Evolutionary conservation across 2,329 filamentous ascomycete species (phyloP).

Genomic region (Huntiella abstrusa): DNA sequence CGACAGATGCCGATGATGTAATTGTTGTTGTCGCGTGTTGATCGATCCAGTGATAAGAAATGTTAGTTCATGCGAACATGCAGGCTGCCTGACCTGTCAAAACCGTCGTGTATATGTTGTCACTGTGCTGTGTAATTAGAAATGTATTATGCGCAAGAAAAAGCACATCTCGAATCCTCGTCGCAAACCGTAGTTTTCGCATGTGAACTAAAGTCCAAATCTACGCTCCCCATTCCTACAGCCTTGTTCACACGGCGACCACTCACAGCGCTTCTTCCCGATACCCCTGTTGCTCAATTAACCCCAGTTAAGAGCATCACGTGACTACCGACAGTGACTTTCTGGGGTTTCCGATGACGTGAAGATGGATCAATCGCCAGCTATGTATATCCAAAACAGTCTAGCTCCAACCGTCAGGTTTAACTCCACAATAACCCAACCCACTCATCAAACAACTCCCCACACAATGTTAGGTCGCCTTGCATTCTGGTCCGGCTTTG

Average conservation of each 20-base stretch:
- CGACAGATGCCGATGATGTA: background rate
- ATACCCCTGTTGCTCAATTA: background rate
- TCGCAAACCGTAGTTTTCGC: background rate
- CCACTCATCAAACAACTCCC: background rate
- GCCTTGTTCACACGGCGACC: constrained; percentile 5
- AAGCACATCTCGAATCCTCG: constrained; percentile 1
- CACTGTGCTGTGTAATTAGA: too few relatives aligned
- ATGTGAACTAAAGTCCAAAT: too few relatives aligned
- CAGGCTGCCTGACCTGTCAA: background rate
- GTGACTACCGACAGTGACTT: too few relatives aligned
- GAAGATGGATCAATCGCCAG: too few relatives aligned
- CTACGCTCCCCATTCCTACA: background rate
- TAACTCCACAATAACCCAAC: background rate
- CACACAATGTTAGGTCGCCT: constrained; percentile 42
- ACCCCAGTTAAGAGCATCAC: background rate
- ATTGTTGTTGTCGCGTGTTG: background rate
- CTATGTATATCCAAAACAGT: background rate
- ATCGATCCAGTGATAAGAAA: background rate
- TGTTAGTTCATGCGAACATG: background rate
- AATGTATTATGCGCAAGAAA: background rate
- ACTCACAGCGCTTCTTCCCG: background rate
- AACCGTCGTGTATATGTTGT: background rate
- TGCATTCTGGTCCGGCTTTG: constrained; percentile 80
- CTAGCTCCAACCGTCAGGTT: background rate
- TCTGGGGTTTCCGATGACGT: too few relatives aligned